Evolutionary conservation across 2,329 filamentous ascomycete genomes (phyloP), one percentile per base, ranked within the genome.

Genomic region (Pseudovirgaria hyperparasitica): DNA sequence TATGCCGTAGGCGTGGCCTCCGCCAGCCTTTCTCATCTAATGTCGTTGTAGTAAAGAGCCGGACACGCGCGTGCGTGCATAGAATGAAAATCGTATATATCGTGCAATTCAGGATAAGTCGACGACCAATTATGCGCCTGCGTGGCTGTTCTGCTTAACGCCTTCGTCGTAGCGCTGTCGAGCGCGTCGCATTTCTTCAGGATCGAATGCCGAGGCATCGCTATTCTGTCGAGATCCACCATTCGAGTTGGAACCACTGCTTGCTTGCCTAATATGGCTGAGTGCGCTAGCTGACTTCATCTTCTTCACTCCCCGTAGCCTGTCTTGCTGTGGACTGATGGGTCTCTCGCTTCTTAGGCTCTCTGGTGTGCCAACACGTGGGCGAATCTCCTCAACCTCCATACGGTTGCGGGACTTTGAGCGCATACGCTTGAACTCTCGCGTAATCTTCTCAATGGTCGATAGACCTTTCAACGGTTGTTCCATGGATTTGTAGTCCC

Each of bases 361-460:
- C 35, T 26, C 43, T 42, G 11, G 42, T 44, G 26, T 50, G 33
- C 27, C 42, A n/a, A n/a, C n/a, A n/a, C n/a, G n/a, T n/a, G n/a
- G 45, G 18, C 55, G 52, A 30, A 62, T 58, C 36, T 65, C 58
- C 14, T 61, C 58, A n/a, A 69, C 57, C 21, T 70, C 60, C n/a
- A n/a, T n/a, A n/a, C n/a, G n/a, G 4, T 55, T 56, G 32, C 58
- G 58, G 25, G 60, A 62, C 27, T 67, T 54, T 26, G 52, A 65
- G 24, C 66, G 65, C 48, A 75, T 71, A 37, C 65, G 65, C 35
- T 62, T 65, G 35, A 76, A 55, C 36, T 73, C 70, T 19, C 66
- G 61, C 8, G 67, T 66, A 32, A 76, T 63, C 39, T 65, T 66
- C 50, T 75, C 70, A 8, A 76, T 51, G n/a, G 62, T 59, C 23